Percentiles rank a stretch among this genome's conserved stretches.
Conservation (phyloP, 2,329 filamentous ascomycete genomes). For the Alternaria metachromatica region DNA sequence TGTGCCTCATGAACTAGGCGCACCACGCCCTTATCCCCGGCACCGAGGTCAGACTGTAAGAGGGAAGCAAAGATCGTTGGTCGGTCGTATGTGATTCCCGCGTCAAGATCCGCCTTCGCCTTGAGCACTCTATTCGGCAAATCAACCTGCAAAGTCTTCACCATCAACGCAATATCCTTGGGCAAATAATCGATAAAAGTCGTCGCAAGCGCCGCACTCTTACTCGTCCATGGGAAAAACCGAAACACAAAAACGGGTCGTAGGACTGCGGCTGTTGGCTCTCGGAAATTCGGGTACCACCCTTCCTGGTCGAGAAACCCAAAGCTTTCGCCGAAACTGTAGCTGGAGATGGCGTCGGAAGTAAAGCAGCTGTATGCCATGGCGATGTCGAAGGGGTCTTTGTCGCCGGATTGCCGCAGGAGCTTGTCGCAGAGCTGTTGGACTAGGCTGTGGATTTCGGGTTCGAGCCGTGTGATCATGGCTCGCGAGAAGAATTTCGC, state of each 20-base stretch:
- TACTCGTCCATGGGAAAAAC: constrained; percentile 29
- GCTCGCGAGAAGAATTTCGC: constrained; percentile 47
- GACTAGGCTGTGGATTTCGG: constrained; percentile 25
- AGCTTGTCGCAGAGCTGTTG: constrained; percentile 36
- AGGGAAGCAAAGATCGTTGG: constrained; percentile 33
- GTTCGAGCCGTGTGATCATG: constrained; percentile 33
- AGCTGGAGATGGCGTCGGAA: constrained; percentile 29
- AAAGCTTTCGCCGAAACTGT: constrained; percentile 33
- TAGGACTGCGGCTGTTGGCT: constrained; percentile 24
- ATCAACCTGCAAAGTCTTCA: constrained; percentile 36
- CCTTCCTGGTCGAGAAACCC: constrained; percentile 32
- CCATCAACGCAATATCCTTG: constrained; percentile 24
- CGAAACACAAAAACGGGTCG: constrained; percentile 33
- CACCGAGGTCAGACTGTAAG: constrained; percentile 19
- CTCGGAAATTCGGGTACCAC: constrained; percentile 37
- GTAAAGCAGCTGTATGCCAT: constrained; percentile 39
- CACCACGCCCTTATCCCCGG: constrained; percentile 28
- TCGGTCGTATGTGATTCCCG: constrained; percentile 31
- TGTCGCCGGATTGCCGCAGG: constrained; percentile 24
- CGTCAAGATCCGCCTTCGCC: constrained; percentile 29
- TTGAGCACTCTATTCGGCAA: constrained; percentile 29
- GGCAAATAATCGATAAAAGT: constrained; percentile 28
- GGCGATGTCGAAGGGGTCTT: constrained; percentile 28
- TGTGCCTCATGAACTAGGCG: constrained; percentile 42
- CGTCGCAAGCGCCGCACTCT: constrained; percentile 23